Base-by-base conservation (phyloP, 805 yeast genomes). In the Ogataea glucozyma region DNA sequence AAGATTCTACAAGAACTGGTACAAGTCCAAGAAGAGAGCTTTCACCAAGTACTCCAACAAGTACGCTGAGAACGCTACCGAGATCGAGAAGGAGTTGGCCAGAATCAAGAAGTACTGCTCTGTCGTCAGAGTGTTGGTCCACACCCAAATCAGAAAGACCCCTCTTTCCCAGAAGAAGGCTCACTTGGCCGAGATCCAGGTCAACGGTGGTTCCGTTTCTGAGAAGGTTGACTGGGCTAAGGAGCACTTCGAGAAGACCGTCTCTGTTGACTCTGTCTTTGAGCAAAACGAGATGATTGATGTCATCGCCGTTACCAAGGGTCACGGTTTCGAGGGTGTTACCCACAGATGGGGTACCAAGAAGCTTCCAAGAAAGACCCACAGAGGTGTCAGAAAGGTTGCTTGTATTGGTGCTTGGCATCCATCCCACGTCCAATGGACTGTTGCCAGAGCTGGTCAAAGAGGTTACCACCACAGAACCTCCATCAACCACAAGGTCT, bases 371-470 rank as follows among this genome's bases (percentile, higher is more conserved):
- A 89, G 99, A 83, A 93, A 93, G 95, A 93, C 99, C 75, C 99
- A 93, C 79, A 90, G 98, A 87, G 99, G 99, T 91, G 81, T 91
- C 74, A 89, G 99, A 85, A 93, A 93, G 88, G 99, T 93, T 78
- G 99, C 99, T 71, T 93, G 99, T 88, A 93, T 93, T 70, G 99
- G 99, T 85, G 97, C 99, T 72, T 93, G 99, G 99, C 99, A 93
- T 82, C 99, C 99, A 76, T 85, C 96, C 81, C 96, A 89, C 83
- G 99, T 93, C 73, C 79, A 83, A 77, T 91, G 96, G 96, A 88
- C 98, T 70, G 99, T 93, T 76, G 98, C 99, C 68, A 88, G 99
- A 79, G 97, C 99, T 70, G 99, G 99, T 91, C 99, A 93, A 83
- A 88, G 84, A 81, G 99, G 99, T 88, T 93, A 86, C 96, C 99